Conservation (phyloP, 257 asterid genomes). For the Nyctanthes arbortristis region DNA sequence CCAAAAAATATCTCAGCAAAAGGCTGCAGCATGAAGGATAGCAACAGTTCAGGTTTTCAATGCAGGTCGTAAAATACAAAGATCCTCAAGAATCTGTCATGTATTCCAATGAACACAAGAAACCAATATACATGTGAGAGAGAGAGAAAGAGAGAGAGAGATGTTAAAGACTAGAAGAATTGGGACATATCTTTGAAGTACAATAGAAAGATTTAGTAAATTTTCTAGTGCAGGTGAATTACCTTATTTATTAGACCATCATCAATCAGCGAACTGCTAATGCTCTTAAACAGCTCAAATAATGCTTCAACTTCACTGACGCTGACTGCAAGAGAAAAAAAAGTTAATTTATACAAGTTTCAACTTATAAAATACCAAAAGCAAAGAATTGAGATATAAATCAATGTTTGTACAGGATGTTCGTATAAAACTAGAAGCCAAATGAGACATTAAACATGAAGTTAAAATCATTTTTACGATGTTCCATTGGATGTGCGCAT, state of each 20-base stretch:
- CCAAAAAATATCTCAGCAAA: not conserved
- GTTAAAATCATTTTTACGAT: conserved; percentile 6
- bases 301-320: conserved; percentile 83
- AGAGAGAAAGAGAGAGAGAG: too few relatives aligned
- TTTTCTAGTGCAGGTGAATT: too few relatives aligned
- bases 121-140: not conserved
- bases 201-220: not conserved
- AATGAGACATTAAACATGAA: not conserved
- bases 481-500: conserved; percentile 11
- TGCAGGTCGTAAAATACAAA: not conserved
- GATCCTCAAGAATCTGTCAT: not conserved
- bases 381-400: conserved; percentile 14
- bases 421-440: not conserved
- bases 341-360: conserved; percentile 3
- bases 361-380: conserved; percentile 1
- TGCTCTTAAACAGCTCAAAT: too few relatives aligned
- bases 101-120: not conserved
- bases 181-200: not conserved
- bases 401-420: not conserved
- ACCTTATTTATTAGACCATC: too few relatives aligned
- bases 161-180: not conserved
- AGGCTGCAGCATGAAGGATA: not conserved
- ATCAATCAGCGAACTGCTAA: too few relatives aligned
- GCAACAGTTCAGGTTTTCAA: not conserved
- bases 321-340: conserved; percentile 73